phyloP scores from a whole-genome alignment of 176 grass and related monocot species.

The Oropetium thomaeum region DNA sequence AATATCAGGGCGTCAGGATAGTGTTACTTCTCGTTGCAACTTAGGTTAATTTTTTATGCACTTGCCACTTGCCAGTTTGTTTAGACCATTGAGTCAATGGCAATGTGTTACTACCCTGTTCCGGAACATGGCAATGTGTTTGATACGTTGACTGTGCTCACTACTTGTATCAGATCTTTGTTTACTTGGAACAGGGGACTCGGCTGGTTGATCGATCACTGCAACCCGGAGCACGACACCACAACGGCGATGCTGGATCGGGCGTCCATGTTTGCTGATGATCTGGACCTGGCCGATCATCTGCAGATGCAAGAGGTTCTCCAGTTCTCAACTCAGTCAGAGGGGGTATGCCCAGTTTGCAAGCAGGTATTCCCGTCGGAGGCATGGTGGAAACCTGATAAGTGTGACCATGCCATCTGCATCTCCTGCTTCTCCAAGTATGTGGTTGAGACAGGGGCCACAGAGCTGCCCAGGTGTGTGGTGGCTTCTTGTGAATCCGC shows the following conservation, averaged over 20 bases:
- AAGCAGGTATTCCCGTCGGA: slow-evolving; percentile 19
- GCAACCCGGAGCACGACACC: background rate
- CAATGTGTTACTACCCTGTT: background rate
- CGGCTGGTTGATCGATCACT: background rate
- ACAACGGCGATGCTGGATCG: background rate
- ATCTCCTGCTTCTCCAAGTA: slow-evolving; percentile 34
- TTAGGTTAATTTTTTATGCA: background rate
- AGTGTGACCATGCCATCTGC: slow-evolving; percentile 46
- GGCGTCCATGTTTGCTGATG: slow-evolving; percentile 24
- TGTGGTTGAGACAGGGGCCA: slow-evolving; percentile 3
- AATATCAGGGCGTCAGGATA: background rate
- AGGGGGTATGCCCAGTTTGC: background rate
- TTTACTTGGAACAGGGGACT: slow-evolving; percentile 3
- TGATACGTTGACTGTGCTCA: background rate
- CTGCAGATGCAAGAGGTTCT: slow-evolving; percentile 64
- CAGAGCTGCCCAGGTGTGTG: slow-evolving; percentile 17
- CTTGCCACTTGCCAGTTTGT: background rate
- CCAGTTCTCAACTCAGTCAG: slow-evolving; percentile 11
- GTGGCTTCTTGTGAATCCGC: background rate
- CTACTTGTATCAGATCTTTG: background rate
- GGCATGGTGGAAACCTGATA: slow-evolving; percentile 34
- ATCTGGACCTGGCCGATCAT: slow-evolving; percentile 37
- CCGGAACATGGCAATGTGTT: background rate
- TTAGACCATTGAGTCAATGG: background rate
- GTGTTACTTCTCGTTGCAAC: background rate